A percentile compares a stretch with the other conserved stretches of the same genome.
phyloP scores from a whole-genome alignment of 1,139 yeast species.

The Zygosaccharomyces sapae region DNA sequence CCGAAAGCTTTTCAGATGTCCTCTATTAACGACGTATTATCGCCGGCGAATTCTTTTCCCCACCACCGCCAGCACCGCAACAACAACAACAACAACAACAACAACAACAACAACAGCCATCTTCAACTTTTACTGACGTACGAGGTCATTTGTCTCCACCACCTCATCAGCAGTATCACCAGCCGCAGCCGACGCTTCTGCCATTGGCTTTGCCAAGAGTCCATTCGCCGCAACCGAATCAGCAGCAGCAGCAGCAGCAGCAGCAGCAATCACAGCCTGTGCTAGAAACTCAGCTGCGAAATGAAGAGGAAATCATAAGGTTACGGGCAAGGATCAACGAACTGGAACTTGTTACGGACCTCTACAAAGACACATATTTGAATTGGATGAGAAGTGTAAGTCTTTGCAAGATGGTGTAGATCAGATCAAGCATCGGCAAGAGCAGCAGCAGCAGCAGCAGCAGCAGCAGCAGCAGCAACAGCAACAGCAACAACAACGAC shows the following conservation, averaged over 20 bases:
- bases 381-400: conserved; percentile 50
- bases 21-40: conserved; percentile 10
- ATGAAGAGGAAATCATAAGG: conserved; percentile 47
- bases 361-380: conserved; percentile 79
- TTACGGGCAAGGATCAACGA: conserved; percentile 81
- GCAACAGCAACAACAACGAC: too few relatives aligned
- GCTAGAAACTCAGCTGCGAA: conserved; percentile 18
- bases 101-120: too few relatives aligned
- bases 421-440: conserved; percentile 8
- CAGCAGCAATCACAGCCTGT: conserved; percentile 21
- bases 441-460: too few relatives aligned
- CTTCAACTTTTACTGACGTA: not conserved
- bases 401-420: conserved; percentile 20
- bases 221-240: conserved; percentile 1
- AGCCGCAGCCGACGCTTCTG: conserved; percentile 7
- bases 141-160: conserved; percentile 14
- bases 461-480: too few relatives aligned
- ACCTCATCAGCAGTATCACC: conserved; percentile 3
- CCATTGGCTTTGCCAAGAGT: conserved; percentile 6
- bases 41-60: too few relatives aligned
- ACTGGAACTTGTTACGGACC: conserved; percentile 82
- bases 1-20: conserved; percentile 8
- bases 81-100: too few relatives aligned
- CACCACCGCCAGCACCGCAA: too few relatives aligned
- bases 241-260: conserved; percentile 3